Evolutionary conservation across 2,329 filamentous ascomycete genomes (phyloP).

Genomic region (Pseudogymnoascus sp.): DNA sequence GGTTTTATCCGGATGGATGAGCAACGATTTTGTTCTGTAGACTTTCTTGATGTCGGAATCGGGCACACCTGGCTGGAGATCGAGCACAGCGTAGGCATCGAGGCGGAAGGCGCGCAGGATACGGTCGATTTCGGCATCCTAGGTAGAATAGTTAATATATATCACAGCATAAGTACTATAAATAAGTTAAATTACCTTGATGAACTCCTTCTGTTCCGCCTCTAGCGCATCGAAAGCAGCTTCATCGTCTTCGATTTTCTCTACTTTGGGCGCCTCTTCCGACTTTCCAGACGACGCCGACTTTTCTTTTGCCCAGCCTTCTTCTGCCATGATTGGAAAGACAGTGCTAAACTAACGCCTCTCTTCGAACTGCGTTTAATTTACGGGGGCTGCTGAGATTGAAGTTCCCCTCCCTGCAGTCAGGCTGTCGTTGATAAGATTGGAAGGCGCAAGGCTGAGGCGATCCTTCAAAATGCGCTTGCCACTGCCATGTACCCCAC

Average conservation of each 20-base stretch:
- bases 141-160: slow-evolving; percentile 16
- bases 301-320: slow-evolving; percentile 10
- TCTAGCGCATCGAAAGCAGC: slow-evolving; percentile 76
- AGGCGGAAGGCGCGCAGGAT: slow-evolving; percentile 85
- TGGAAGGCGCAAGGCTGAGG: slow-evolving; percentile 2
- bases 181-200: slow-evolving; percentile 52
- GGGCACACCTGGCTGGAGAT: slow-evolving; percentile 88
- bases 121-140: slow-evolving; percentile 93
- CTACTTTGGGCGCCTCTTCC: slow-evolving; percentile 17
- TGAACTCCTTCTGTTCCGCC: slow-evolving; percentile 79
- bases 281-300: slow-evolving; percentile 15
- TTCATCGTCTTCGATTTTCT: slow-evolving; percentile 46
- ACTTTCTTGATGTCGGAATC: slow-evolving; percentile 91
- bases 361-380: background rate
- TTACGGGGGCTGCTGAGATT: background rate
- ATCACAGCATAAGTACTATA: background rate
- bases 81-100: slow-evolving; percentile 81
- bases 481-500: slow-evolving; percentile 7
- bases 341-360: background rate
- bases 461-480: background rate
- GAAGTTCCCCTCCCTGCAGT: background rate
- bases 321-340: slow-evolving; percentile 16
- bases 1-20: slow-evolving; percentile 98
- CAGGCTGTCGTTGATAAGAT: slow-evolving; percentile 6
- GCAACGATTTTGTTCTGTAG: slow-evolving; percentile 96